Conservation (phyloP, 2,329 filamentous ascomycete species). For the Fusarium brachygibbosum region DNA sequence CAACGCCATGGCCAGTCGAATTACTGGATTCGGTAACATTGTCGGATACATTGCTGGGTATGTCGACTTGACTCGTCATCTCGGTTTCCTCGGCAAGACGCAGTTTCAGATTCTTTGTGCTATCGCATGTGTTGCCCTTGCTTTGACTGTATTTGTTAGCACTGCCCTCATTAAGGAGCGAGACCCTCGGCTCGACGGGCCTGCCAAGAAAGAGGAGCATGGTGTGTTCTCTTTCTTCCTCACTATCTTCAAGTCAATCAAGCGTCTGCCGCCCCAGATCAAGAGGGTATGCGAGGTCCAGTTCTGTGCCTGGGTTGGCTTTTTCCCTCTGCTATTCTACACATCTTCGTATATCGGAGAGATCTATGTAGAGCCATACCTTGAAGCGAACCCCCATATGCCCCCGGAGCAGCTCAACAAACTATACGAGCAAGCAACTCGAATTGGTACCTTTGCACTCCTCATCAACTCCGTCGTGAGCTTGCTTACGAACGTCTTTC, state of each 20-base stretch:
- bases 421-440: slow-evolving; percentile 86
- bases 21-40: slow-evolving; percentile 91
- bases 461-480: slow-evolving; percentile 90
- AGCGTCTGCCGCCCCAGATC: slow-evolving; percentile 84
- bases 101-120: slow-evolving; percentile 95
- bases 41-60: slow-evolving; percentile 91
- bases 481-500: slow-evolving; percentile 81
- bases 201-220: slow-evolving; percentile 69
- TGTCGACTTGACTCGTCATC: slow-evolving; percentile 77
- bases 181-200: slow-evolving; percentile 80
- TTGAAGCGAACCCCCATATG: slow-evolving; percentile 83
- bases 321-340: slow-evolving; percentile 97
- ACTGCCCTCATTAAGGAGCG: slow-evolving; percentile 79
- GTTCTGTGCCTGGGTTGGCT: slow-evolving; percentile 92
- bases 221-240: slow-evolving; percentile 85
- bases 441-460: slow-evolving; percentile 89
- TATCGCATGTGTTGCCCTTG: slow-evolving; percentile 82
- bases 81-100: slow-evolving; percentile 85
- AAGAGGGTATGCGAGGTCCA: slow-evolving; percentile 85
- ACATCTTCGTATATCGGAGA: slow-evolving; percentile 94
- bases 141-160: slow-evolving; percentile 77
- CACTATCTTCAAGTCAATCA: slow-evolving; percentile 81
- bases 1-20: slow-evolving; percentile 92
- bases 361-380: slow-evolving; percentile 88
- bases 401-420: slow-evolving; percentile 79